Conservation (phyloP, 2,329 filamentous ascomycete species). For the Simplicillium aogashimaense region DNA sequence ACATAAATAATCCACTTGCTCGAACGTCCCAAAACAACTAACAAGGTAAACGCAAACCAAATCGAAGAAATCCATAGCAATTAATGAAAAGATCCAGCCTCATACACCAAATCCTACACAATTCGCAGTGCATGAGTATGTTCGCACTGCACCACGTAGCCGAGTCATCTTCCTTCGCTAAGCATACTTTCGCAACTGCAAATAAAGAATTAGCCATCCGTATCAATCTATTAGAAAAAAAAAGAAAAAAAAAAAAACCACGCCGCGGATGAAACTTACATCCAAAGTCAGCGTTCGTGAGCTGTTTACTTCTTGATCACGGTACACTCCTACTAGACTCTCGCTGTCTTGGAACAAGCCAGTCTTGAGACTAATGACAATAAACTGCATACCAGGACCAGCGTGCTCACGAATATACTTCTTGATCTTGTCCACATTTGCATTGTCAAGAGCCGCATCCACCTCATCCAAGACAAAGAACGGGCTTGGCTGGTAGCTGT, state of each 20-base stretch:
- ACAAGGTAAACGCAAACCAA: too few relatives aligned
- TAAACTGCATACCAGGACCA: slow-evolving; percentile 96
- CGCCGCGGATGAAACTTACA: slow-evolving; percentile 49
- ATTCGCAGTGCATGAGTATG: too few relatives aligned
- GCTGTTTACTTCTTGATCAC: slow-evolving; percentile 89
- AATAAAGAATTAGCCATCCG: slow-evolving; percentile 9
- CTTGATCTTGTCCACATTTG: slow-evolving; percentile 91
- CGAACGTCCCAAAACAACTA: too few relatives aligned
- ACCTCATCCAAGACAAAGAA: slow-evolving; percentile 99
- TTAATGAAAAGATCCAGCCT: too few relatives aligned
- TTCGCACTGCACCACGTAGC: too few relatives aligned
- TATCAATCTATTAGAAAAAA: not conserved
- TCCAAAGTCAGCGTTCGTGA: slow-evolving; percentile 87
- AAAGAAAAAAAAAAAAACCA: too few relatives aligned
- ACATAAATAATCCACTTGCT: too few relatives aligned
- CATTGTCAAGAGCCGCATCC: slow-evolving; percentile 94
- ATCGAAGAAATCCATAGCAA: too few relatives aligned
- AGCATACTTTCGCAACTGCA: slow-evolving; percentile 23
- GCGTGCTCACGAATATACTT: slow-evolving; percentile 94
- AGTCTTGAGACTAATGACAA: slow-evolving; percentile 93
- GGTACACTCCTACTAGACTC: slow-evolving; percentile 88
- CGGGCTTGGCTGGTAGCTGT: slow-evolving; percentile 88
- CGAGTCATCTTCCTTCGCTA: slow-evolving; percentile 4
- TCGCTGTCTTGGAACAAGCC: slow-evolving; percentile 95
- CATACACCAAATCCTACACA: too few relatives aligned